Percentiles rank a stretch among this genome's conserved stretches.
Evolutionary conservation across 306 rosid species (phyloP).

Genomic region (Chamaecrista fasciculata): DNA sequence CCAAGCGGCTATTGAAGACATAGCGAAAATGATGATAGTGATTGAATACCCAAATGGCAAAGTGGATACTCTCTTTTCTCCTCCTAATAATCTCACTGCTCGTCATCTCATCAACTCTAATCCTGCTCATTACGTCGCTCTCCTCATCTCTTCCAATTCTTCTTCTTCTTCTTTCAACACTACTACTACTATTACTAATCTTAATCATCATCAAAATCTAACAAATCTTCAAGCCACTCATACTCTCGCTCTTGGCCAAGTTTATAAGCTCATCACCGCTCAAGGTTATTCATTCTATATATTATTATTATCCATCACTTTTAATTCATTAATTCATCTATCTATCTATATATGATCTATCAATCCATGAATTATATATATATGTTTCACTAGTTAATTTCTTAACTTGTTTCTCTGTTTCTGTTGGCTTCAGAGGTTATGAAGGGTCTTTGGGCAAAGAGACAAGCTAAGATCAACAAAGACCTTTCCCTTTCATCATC

Average conservation of each 20-base stretch:
- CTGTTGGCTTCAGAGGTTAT: slow-evolving; percentile 55
- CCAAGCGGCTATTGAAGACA: slow-evolving; percentile 91
- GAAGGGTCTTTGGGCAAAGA: slow-evolving; percentile 76
- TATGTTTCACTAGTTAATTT: neutral
- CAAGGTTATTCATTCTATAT: slow-evolving; percentile 50
- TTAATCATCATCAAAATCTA: slow-evolving; percentile 2
- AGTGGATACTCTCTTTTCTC: slow-evolving; percentile 59
- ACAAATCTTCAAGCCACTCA: slow-evolving; percentile 85
- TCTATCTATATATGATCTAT: too few species aligned
- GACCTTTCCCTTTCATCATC: slow-evolving; percentile 38
- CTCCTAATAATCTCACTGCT: slow-evolving; percentile 68
- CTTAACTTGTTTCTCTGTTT: neutral
- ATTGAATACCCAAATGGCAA: slow-evolving; percentile 85
- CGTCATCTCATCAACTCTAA: slow-evolving; percentile 71
- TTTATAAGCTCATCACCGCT: slow-evolving; percentile 78
- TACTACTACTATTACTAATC: neutral
- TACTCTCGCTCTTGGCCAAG: slow-evolving; percentile 80
- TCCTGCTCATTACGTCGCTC: slow-evolving; percentile 94
- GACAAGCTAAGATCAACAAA: slow-evolving; percentile 65
- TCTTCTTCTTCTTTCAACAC: slow-evolving; percentile 18
- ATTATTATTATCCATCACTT: neutral
- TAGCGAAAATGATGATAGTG: slow-evolving; percentile 75
- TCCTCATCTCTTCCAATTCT: slow-evolving; percentile 77
- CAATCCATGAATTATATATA: too few species aligned
- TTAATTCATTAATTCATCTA: neutral